Conservation (phyloP, 2,329 filamentous ascomycete species). For the Botrytis pseudocinerea region DNA sequence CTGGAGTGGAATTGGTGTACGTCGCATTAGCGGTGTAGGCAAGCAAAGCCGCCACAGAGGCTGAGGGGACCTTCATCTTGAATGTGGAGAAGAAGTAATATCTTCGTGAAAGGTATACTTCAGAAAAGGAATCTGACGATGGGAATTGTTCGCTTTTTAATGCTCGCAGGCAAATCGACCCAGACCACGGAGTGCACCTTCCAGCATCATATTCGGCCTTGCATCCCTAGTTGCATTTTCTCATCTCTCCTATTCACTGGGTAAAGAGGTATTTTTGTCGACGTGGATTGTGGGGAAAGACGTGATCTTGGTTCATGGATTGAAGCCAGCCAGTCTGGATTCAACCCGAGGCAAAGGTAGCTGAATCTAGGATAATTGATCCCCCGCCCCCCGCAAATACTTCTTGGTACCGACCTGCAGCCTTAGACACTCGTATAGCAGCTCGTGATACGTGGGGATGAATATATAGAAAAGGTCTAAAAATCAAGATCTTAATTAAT, state of each 20-base stretch:
- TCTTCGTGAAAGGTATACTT: background rate
- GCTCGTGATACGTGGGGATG: conserved; percentile 11
- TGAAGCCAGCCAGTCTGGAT: conserved; percentile 6
- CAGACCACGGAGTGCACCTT: conserved; percentile 18
- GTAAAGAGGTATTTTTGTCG: background rate
- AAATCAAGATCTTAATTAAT: background rate
- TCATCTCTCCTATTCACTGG: conserved; percentile 10
- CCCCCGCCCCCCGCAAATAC: conserved; percentile 10
- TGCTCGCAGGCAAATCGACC: background rate
- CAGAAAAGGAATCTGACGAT: background rate
- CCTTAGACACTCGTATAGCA: conserved; percentile 4
- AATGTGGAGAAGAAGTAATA: background rate
- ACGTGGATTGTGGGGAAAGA: background rate
- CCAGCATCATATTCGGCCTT: conserved; percentile 12
- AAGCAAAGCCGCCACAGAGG: conserved; percentile 12
- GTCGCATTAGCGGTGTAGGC: conserved; percentile 10
- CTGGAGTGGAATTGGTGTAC: conserved; percentile 36
- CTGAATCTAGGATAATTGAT: conserved; percentile 6
- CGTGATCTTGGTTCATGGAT: background rate
- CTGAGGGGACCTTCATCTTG: conserved; percentile 19
- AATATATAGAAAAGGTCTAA: background rate
- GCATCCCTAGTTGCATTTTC: conserved; percentile 6
- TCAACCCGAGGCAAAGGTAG: background rate
- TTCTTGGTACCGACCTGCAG: conserved; percentile 15
- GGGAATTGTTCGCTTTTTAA: conserved; percentile 16